Conservation (phyloP, 1,284 basidiomycete genomes). For the Agroathelia rolfsii region DNA sequence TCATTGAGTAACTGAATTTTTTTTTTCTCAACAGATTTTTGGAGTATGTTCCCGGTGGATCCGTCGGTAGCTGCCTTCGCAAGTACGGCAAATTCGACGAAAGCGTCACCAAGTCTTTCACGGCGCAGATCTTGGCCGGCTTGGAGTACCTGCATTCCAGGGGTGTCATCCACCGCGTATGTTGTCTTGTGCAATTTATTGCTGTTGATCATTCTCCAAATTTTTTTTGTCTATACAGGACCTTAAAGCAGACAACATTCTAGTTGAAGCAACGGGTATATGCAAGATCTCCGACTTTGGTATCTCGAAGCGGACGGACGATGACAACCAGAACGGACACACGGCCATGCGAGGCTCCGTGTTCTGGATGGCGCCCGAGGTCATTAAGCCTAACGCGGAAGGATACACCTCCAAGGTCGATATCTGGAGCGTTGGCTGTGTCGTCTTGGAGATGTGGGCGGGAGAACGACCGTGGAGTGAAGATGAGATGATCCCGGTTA, state of each 20-base stretch:
- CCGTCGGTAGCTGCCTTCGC: conserved; percentile 85
- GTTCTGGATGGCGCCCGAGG: conserved; percentile 99
- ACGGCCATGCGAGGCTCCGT: conserved; percentile 95
- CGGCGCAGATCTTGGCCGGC: conserved; percentile 85
- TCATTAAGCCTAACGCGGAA: conserved; percentile 75
- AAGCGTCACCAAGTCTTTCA: conserved; percentile 88
- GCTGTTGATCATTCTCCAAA: conserved; percentile 1
- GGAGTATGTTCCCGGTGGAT: conserved; percentile 97
- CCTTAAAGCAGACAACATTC: conserved; percentile 96
- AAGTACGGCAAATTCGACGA: conserved; percentile 93
- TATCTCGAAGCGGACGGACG: conserved; percentile 83
- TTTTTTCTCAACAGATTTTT: conserved; percentile 58
- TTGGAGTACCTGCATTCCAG: conserved; percentile 89
- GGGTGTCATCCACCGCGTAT: conserved; percentile 85
- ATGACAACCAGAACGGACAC: conserved; percentile 71
- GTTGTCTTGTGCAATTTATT: conserved; percentile 16
- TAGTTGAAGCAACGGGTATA: conserved; percentile 86
- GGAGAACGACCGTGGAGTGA: conserved; percentile 90
- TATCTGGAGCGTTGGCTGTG: conserved; percentile 97
- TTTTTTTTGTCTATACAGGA: conserved; percentile 42
- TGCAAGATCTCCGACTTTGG: conserved; percentile 99
- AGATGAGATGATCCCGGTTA: conserved; percentile 83
- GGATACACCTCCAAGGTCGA: conserved; percentile 96
- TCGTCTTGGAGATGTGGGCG: conserved; percentile 97
- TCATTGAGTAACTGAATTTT: background rate